Base-by-base conservation (phyloP, 2,329 filamentous ascomycete species). In the Cryphonectria naterciae region DNA sequence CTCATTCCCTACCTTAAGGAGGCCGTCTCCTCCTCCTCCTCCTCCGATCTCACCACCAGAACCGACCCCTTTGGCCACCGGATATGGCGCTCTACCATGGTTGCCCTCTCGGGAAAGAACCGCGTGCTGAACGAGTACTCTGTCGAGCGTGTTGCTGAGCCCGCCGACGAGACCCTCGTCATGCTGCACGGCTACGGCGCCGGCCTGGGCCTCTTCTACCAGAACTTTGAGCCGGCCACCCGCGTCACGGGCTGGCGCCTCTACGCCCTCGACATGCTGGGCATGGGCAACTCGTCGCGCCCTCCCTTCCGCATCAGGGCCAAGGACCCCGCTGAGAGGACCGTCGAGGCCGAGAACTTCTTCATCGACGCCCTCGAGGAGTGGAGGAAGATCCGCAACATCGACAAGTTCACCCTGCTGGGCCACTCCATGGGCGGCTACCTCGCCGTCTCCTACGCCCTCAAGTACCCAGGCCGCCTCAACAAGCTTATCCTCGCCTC, bases 181-280 rank as follows among this genome's bases (percentile, higher is more conserved):
- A 97, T 99, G 89, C 84, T 99, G 5, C 96, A 99, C 79, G 96
- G 96, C 73, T 99, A 99, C 80, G 96, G 96, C 63, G 96, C 96
- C 2, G 96, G 96, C 0, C 86, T 99, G 0, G 96, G 95, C 32
- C 98, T 99, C 82, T 99, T 97, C 85, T 99, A 98, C 86, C 95
- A 96, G 83, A 99, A 99, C 79, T 97, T 97, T 72, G 96, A 99
- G 80, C 90, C 91, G 7, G 83, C 99, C 46, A 95, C 92, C 62
- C 90, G 95, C 25, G 83, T 90, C 1, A 85, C 87, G 39, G 94
- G 95, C 39, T 97, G 96, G 90, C 95, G 93, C 77, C 83, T 99
- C 25, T 98, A 96, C 79, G 94, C 95, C 0, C 84, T 99, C n/a
- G 95, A 99, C 77, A 89, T 98, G 86, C 86, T 98, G 22, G 95